These are phyloP conservation scores for Penicillium sp. DNA, from an alignment of 2,329 filamentous ascomycete species.

Conservation along the genomic window DNA sequence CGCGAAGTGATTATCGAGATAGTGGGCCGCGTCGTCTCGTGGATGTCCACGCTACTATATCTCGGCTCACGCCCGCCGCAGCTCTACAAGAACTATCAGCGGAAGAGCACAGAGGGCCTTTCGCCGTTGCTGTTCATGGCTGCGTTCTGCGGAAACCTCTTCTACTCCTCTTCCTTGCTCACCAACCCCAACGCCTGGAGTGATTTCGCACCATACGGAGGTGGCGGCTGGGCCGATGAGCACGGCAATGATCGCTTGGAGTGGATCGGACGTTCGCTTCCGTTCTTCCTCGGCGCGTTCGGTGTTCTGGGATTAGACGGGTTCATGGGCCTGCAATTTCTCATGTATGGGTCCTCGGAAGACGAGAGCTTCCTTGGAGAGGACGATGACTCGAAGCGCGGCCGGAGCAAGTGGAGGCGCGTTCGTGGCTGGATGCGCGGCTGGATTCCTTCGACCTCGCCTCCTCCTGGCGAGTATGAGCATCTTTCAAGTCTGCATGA, in stretches of 20 bases:
- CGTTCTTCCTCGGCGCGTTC: slow-evolving; percentile 63
- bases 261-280: slow-evolving; percentile 57
- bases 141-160: slow-evolving; percentile 64
- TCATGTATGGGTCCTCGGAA: slow-evolving; percentile 52
- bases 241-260: slow-evolving; percentile 52
- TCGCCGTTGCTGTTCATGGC: slow-evolving; percentile 61
- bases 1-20: slow-evolving; percentile 37
- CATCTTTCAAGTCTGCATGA: slow-evolving; percentile 20
- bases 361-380: slow-evolving; percentile 40
- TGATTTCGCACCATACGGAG: slow-evolving; percentile 53
- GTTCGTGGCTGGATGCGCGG: slow-evolving; percentile 64
- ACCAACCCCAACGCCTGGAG: slow-evolving; percentile 62
- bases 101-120: slow-evolving; percentile 61
- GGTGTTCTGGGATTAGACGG: slow-evolving; percentile 61
- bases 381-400: slow-evolving; percentile 29
- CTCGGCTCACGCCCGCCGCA: slow-evolving; percentile 60
- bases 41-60: slow-evolving; percentile 55
- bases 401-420: slow-evolving; percentile 50
- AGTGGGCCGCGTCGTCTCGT: slow-evolving; percentile 52
- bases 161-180: slow-evolving; percentile 60
- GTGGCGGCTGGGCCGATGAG: slow-evolving; percentile 56
- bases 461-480: slow-evolving; percentile 24
- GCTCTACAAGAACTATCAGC: slow-evolving; percentile 60
- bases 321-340: slow-evolving; percentile 59
- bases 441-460: slow-evolving; percentile 55